Percentiles rank a stretch among this genome's conserved stretches.
Evolutionary conservation across 1,284 basidiomycete species (phyloP).

Genomic region (Boletus holoroseus): DNA sequence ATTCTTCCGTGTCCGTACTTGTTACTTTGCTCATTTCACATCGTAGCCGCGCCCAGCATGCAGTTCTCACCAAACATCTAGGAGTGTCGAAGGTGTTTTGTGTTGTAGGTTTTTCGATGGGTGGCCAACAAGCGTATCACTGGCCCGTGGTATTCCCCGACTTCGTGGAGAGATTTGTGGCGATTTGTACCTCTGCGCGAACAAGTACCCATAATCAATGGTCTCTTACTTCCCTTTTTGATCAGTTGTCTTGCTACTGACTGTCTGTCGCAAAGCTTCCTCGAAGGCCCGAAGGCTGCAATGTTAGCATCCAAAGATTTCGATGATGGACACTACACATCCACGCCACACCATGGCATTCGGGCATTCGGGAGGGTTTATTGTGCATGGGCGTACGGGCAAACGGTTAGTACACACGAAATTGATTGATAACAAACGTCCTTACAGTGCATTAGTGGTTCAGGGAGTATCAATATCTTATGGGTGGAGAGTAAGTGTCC

Average conservation of each 20-base stretch:
- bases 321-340: slow-evolving; percentile 34
- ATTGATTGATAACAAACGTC: neutral
- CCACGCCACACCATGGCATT: slow-evolving; percentile 32
- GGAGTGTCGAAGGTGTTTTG: slow-evolving; percentile 46
- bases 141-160: slow-evolving; percentile 37
- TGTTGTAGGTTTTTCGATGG: slow-evolving; percentile 60
- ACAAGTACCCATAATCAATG: slow-evolving; percentile 39
- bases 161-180: slow-evolving; percentile 36
- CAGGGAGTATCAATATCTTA: slow-evolving; percentile 32
- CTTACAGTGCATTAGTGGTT: slow-evolving; percentile 33
- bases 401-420: slow-evolving; percentile 29
- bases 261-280: slow-evolving; percentile 27
- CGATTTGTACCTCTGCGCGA: slow-evolving; percentile 36
- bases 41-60: slow-evolving; percentile 49
- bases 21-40: neutral
- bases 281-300: slow-evolving; percentile 38
- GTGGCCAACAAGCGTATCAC: slow-evolving; percentile 45
- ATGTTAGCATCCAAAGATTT: slow-evolving; percentile 36
- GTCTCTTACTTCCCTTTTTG: slow-evolving; percentile 13
- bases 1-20: slow-evolving; percentile 8
- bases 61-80: slow-evolving; percentile 47
- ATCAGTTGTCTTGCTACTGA: slow-evolving; percentile 1
- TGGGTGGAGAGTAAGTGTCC: slow-evolving; percentile 29
- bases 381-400: slow-evolving; percentile 38
- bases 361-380: slow-evolving; percentile 37